Percentiles rank a stretch among this genome's conserved stretches.
Conservation (phyloP, 345 rosid genomes). For the Cochlearia excelsa region DNA sequence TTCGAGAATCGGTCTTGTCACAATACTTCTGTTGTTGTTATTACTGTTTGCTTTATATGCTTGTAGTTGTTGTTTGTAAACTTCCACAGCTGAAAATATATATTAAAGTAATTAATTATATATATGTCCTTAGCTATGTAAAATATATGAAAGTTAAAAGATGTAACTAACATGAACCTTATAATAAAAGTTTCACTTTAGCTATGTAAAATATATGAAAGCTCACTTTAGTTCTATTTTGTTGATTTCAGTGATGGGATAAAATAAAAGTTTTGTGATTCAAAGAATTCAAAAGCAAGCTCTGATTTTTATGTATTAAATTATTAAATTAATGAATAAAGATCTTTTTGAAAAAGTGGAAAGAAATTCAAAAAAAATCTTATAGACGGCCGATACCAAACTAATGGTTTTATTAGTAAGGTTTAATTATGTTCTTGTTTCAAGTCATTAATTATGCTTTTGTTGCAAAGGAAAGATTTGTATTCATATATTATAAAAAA, state of each 20-base stretch:
- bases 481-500: neutral
- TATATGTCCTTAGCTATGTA: too few relatives aligned
- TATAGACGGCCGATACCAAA: slow-evolving; percentile 1
- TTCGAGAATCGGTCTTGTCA: slow-evolving; percentile 66
- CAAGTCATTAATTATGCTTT: neutral
- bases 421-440: slow-evolving; percentile 10
- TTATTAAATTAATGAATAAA: slow-evolving; percentile 31
- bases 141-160: slow-evolving; percentile 15
- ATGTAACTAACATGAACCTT: slow-evolving; percentile 27
- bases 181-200: too few relatives aligned
- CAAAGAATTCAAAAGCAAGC: slow-evolving; percentile 36
- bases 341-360: slow-evolving; percentile 30
- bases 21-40: slow-evolving; percentile 32
- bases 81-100: slow-evolving; percentile 66
- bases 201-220: too few relatives aligned
- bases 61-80: slow-evolving; percentile 76
- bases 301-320: slow-evolving; percentile 36
- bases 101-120: slow-evolving; percentile 1
- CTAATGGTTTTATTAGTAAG: slow-evolving; percentile 12
- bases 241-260: slow-evolving; percentile 31
- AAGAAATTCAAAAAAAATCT: slow-evolving; percentile 27
- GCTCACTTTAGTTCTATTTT: slow-evolving; percentile 22
- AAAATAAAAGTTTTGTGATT: slow-evolving; percentile 32
- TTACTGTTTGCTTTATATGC: slow-evolving; percentile 50
- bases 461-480: neutral